Base-by-base conservation (phyloP, 2,329 filamentous ascomycete genomes). In the Pseudocercospora eumusae region DNA sequence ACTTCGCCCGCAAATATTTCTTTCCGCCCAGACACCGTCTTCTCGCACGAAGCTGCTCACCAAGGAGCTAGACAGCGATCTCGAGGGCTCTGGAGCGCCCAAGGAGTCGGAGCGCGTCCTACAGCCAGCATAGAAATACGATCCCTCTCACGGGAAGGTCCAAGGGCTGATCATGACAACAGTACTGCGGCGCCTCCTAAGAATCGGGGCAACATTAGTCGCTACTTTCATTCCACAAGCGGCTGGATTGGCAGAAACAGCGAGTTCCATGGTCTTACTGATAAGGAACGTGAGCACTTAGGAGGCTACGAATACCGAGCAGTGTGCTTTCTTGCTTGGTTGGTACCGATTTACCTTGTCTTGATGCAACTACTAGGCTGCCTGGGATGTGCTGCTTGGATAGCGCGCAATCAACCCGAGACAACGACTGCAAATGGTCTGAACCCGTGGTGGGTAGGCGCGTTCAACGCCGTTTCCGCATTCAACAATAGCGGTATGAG, bases 401-500 rank as follows among this genome's bases (percentile, higher is more conserved):
- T 88, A 58, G 79, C 79, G 15, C 73, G 77, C 61, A 80, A 87
- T 64, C 79, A 80, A 47, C 76, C 84, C 0, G 75, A 76, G 8
- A 76, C 80, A 3, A 80, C 85, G 0, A 70, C 75, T 1, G 74
- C 72, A 4, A 88, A 89, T 70, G 84, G 82, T 11, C 80, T 87
- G 58, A 84, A 86, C 61, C 84, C 87, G 33, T 89, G 85, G 84
- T 90, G 87, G 87, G 78, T 86, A 2, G 87, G 87, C 44, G 82
- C 86, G 49, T 90, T 90, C 75, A 86, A 88, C 64, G 85, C 84
- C 1, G 82, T 86, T 4, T 88, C 85, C 18, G 87, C 87, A 0
- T 90, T 90, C 74, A 89, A 88, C 75, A 90, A 89, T 67, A 86
- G 82, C n/a, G 87, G 87, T 44, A 88, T 90, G 86, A 84, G 83